Evolutionary conservation across 2,329 filamentous ascomycete genomes (phyloP), one percentile per base, ranked within the genome.

Genomic region (Talaromyces islandicus): DNA sequence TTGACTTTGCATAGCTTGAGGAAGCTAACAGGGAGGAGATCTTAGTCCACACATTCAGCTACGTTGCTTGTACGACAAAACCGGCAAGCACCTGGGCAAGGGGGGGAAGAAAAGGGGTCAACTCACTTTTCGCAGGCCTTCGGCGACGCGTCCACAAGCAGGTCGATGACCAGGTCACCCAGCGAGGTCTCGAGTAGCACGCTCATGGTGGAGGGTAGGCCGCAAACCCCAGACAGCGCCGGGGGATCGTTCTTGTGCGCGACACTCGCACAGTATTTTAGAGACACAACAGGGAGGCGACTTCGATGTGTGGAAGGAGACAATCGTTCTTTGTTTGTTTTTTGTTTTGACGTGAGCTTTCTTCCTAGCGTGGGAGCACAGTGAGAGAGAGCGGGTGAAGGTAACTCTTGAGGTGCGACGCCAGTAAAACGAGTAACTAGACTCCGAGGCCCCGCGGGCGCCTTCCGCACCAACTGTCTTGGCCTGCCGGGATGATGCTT

Each of bases 1-100:
- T 97, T 99, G 77, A 92, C 82, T 79, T 97, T 97, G 85, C 94
- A 97, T 68, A 99, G 90, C 83, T 99, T 97, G 60, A 99, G 81
- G 75, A 99, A 97, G 83, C 91, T 95, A 75, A 64, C 73, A 70
- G 67, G 64, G 64, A 68, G 54, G 70, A 75, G 66, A 69, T 80
- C 80, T 86, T 80, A 81, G 80, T 79, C 46, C 70, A 73, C 70
- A 73, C 74, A 73, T 80, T 88, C 80, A 87, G 85, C 79, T 72
- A 71, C 76, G 68, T 63, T 69, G 63, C 64, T 71, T 68, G 70
- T 69, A 72, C 38, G 57, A 59, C 60, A 54, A 21, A 21, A 35
- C 65, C 29, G 55, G 46, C 59, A 64, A 62, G 62, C 61, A 59
- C 50, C 21, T 51, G 48, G 24, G 19, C 11, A n/a, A 59, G 60